Evolutionary conservation across 2,329 filamentous ascomycete genomes (phyloP).

Genomic region (Penicillium sp.): DNA sequence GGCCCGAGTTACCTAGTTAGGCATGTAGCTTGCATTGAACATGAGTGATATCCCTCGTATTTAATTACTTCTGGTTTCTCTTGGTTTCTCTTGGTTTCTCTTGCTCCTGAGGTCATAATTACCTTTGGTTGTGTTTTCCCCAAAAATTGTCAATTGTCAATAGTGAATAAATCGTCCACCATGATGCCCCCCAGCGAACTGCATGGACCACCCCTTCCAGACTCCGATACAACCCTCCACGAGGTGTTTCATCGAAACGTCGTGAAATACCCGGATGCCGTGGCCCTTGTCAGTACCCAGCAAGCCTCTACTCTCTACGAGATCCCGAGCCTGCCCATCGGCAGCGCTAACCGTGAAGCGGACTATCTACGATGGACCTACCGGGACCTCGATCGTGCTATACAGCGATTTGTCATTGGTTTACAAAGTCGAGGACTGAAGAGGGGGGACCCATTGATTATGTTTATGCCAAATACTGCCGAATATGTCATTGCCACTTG

Average conservation of each 20-base stretch:
- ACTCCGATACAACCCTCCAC: background rate
- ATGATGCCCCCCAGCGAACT: background rate
- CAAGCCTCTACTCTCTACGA: constrained; percentile 6
- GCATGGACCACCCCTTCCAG: background rate
- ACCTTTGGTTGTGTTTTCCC: background rate
- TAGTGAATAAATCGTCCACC: background rate
- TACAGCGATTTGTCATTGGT: background rate
- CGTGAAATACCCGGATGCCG: background rate
- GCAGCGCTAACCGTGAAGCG: background rate
- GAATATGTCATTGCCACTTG: constrained; percentile 17
- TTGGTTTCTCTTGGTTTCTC: background rate
- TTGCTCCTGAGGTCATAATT: background rate
- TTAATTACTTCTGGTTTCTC: background rate
- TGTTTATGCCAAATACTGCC: constrained; percentile 9
- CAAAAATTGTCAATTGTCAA: background rate
- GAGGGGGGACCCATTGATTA: background rate
- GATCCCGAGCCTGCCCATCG: background rate
- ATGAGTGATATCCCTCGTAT: background rate
- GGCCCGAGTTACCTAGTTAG: background rate
- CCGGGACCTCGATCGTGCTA: background rate
- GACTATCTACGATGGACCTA: constrained; percentile 9
- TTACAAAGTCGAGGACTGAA: background rate
- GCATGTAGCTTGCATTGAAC: background rate
- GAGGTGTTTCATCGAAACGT: background rate
- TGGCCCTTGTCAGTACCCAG: constrained; percentile 4